Conservation (phyloP, 1,139 yeast species). For the Protomyces inouyei region DNA sequence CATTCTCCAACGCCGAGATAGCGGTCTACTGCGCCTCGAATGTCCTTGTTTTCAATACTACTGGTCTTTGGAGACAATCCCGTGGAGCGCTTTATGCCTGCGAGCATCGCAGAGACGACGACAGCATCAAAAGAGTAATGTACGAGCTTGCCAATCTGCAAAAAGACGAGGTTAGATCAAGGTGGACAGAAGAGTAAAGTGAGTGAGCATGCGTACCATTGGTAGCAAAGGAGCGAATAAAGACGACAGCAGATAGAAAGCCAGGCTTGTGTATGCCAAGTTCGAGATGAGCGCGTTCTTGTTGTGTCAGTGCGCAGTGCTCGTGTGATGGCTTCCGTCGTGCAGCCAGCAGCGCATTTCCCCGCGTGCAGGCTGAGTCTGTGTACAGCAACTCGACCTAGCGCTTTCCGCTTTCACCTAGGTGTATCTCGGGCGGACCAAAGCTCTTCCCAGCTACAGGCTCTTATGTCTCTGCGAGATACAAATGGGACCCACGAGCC, state of each 20-base stretch:
- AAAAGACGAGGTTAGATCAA: constrained; percentile 13
- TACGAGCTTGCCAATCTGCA: constrained; percentile 38
- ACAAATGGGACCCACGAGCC: too few relatives aligned
- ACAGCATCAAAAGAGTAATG: constrained; percentile 72
- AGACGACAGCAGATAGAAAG: not conserved
- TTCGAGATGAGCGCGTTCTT: too few relatives aligned
- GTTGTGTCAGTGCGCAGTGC: not conserved
- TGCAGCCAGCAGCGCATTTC: too few relatives aligned
- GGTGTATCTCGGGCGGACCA: too few relatives aligned
- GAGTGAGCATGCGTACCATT: not conserved
- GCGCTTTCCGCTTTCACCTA: too few relatives aligned
- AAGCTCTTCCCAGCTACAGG: too few relatives aligned
- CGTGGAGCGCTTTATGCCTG: constrained; percentile 84
- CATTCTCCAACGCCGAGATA: constrained; percentile 84
- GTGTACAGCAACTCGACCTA: too few relatives aligned
- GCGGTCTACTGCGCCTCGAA: constrained; percentile 56
- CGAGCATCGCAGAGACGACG: constrained; percentile 73
- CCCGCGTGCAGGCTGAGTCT: too few relatives aligned
- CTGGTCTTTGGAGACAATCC: constrained; percentile 57
- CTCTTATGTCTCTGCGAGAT: too few relatives aligned
- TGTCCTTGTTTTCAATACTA: constrained; percentile 46
- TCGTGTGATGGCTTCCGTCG: not conserved
- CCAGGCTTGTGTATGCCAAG: not conserved
- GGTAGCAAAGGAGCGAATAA: not conserved
- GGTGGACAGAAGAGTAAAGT: too few relatives aligned